Conservation (phyloP, 768 basidiomycete genomes). For the Calocybe gangraenosa region DNA sequence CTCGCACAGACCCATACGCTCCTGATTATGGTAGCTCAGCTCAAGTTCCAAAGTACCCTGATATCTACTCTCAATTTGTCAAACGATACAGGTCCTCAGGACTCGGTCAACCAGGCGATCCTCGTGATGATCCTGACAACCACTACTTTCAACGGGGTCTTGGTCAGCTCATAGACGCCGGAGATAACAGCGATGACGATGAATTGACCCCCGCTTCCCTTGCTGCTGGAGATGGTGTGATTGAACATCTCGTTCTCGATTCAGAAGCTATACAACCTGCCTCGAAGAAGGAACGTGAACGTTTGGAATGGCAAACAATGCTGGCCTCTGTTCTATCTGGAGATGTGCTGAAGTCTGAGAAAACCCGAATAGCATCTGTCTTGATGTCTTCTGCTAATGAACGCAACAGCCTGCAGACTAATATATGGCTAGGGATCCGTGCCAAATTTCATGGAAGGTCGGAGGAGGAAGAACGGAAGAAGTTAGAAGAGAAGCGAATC, state of each 20-base stretch:
- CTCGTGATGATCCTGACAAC: conserved; percentile 76
- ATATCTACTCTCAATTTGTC: conserved; percentile 79
- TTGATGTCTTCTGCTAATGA: conserved; percentile 67
- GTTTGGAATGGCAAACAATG: conserved; percentile 95
- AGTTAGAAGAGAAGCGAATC: conserved; percentile 78
- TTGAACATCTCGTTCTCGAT: conserved; percentile 54
- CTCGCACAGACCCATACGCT: conserved; percentile 18
- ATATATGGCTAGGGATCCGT: conserved; percentile 87
- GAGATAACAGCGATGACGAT: conserved; percentile 77
- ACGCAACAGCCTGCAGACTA: conserved; percentile 60
- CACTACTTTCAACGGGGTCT: conserved; percentile 76
- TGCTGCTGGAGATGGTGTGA: conserved; percentile 35
- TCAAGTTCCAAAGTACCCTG: conserved; percentile 33
- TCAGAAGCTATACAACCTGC: conserved; percentile 63
- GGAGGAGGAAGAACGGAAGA: conserved; percentile 76
- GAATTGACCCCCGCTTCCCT: conserved; percentile 43
- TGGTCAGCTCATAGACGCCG: conserved; percentile 61
- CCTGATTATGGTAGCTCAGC: conserved; percentile 10
- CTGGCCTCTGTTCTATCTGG: conserved; percentile 90
- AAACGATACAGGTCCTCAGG: conserved; percentile 64
- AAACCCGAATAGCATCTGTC: conserved; percentile 83
- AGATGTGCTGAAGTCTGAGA: conserved; percentile 93
- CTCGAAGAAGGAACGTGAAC: conserved; percentile 70
- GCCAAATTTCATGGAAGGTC: conserved; percentile 80
- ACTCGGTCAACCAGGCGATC: conserved; percentile 60